phyloP scores from a whole-genome alignment of 352 stramenopile genomes.

The Phytophthora constricta region DNA sequence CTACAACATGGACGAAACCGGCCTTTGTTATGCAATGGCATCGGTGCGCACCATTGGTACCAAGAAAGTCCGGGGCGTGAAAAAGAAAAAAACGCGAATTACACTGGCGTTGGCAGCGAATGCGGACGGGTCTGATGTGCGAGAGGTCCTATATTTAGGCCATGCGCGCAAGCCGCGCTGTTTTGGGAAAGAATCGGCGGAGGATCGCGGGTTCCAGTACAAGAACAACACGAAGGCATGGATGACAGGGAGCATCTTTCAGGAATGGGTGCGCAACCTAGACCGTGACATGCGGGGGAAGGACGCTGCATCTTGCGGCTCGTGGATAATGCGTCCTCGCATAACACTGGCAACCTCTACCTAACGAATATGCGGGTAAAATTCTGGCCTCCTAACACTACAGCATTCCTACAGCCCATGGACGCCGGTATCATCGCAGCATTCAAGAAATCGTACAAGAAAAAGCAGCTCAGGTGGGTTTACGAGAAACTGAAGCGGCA shows the following conservation, averaged over 20 bases:
- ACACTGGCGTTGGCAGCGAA: background rate
- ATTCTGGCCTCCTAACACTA: background rate
- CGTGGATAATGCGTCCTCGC: no score
- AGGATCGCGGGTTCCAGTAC: constrained; percentile 12
- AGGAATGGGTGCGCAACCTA: constrained; percentile 11
- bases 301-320: no score
- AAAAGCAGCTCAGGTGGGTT: background rate
- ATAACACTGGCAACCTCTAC: no score
- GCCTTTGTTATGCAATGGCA: constrained; percentile 8
- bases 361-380: no score
- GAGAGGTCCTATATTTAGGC: no score
- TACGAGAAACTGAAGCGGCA: background rate
- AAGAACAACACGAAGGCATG: constrained; percentile 10
- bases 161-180: background rate
- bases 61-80: background rate
- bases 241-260: constrained; percentile 11
- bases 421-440: background rate
- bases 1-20: no score
- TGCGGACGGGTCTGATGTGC: no score
- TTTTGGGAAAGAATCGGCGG: background rate
- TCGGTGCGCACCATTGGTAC: constrained; percentile 11
- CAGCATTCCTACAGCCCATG: background rate
- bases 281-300: no score
- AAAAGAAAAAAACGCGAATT: constrained; percentile 16
- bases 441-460: background rate